Evolutionary conservation across 2,329 filamentous ascomycete genomes (phyloP), one percentile per base, ranked within the genome.

Genomic region (Fusarium nematophilum): DNA sequence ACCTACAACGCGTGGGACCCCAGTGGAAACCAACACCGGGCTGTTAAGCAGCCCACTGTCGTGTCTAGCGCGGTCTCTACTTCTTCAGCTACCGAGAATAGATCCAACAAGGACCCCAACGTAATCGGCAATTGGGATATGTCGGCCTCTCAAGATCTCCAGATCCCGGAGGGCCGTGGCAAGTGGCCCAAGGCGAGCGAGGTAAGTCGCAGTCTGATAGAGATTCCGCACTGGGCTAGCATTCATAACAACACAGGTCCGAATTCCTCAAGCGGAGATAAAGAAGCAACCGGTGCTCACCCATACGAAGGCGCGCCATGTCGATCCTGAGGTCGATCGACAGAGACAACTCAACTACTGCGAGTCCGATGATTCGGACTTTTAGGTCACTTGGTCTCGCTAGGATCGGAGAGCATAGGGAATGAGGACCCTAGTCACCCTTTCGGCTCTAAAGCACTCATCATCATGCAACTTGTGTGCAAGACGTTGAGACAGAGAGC

Each of bases 1-100:
- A 25, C 36, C 0, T 75, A 59, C 61, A 75, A 74, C 23, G 72
- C 71, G 3, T 77, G 73, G 73, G 72, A 73, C 9, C 14, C 64
- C 1, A 48, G 31, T 5, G 75, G 75, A 1, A 55, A 51, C 1
- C 62, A 49, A 5, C 54, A 73, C 23, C 39, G 42, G 3, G 49
- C 18, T 1, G 21, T 54, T 31, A 75, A 74, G 49, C 48, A 61
- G 1, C 57, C 62, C 3, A 72, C 73, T 0, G 38, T 58, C 3
- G 37, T 42, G 15, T 71, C 70, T 2, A 64, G 53, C 33, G 34
- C 52, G 1, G 47, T 43, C 2, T 64, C 59, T 1, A 56, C 56
- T 3, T 56, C 50, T 8, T 61, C 58, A 4, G 31, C n/a, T 2
- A 50, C 36, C 18, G 42, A 46, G 6, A 47, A 48, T 4, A 51